Evolutionary conservation across 495 filamentous ascomycete genomes (phyloP), one percentile per base, ranked within the genome.

Genomic region (Talaromyces borbonicus): DNA sequence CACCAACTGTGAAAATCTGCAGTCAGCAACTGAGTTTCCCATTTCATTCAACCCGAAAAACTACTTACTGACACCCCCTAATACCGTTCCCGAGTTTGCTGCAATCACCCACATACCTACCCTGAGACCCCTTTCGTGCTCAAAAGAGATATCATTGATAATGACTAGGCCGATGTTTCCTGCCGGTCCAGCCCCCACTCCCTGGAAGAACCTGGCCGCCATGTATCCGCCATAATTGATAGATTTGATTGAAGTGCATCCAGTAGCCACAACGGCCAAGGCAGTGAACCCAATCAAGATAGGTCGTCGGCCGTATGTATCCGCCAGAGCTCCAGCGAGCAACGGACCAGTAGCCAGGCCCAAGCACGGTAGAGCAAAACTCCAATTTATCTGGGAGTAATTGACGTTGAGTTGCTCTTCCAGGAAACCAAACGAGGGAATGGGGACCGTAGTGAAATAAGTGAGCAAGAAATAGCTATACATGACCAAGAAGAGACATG

Each of bases 131-230:
- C 39, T 42, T 12, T 42, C 39, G 27, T 42, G 39, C 39, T 42
- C 39, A 42, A 42, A 42, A 4, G 39, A 42, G n/a, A 42, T 42
- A 42, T 42, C 39, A 42, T 42, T 20, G 20, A 42, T 42, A 27
- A 42, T 42, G 11, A 42, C 39, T 8, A 42, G n/a, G 9, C 39
- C 39, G 27, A 42, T 42, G 27, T 42, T 42, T 5, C 22, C 39
- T 14, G 39, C 24, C 25, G 39, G 39, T 7, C 39, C 39, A 11
- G 39, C 39, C 3, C 39, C 39, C 5, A 42, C 14, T 3, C 39
- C 39, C 12, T 42, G 39, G 27, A 42, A 42, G 22, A 42, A 42
- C 39, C 39, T 42, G 0, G 39, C 12, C 1, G 39, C 39, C 39
- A 42, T 42, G 27, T 42, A 42, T 7, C 39, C 39, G 1, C 39